These are phyloP conservation scores for Stagonosporopsis rhizophila DNA, from an alignment of 2,329 filamentous ascomycete genomes.

Conservation along the genomic window DNA sequence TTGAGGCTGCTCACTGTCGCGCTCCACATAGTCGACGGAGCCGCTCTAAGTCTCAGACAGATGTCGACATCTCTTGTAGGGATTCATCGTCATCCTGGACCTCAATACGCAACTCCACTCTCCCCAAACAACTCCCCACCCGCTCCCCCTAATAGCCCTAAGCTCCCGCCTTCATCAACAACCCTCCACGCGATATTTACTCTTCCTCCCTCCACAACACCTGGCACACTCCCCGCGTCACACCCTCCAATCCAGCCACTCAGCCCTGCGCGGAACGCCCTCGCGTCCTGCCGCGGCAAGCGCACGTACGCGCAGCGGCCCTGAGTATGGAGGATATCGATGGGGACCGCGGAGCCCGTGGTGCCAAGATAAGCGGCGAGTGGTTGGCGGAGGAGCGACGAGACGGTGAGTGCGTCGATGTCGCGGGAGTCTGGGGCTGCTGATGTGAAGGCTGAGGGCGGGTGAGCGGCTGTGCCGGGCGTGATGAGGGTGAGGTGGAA, in stretches of 20 bases:
- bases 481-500: conserved; percentile 50
- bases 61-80: too few relatives aligned
- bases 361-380: conserved; percentile 74
- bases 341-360: conserved; percentile 69
- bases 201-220: conserved; percentile 19
- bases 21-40: too few relatives aligned
- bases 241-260: conserved; percentile 37
- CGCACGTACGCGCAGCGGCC: conserved; percentile 34
- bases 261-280: conserved; percentile 32
- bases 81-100: too few relatives aligned
- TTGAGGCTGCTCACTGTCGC: neutral
- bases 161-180: conserved; percentile 19
- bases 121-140: conserved; percentile 8
- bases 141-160: conserved; percentile 16
- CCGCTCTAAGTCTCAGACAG: too few relatives aligned
- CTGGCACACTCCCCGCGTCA: conserved; percentile 32
- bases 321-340: conserved; percentile 70
- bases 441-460: conserved; percentile 1
- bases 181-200: conserved; percentile 42
- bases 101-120: conserved; percentile 7
- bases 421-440: neutral
- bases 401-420: conserved; percentile 68
- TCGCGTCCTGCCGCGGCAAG: conserved; percentile 36
- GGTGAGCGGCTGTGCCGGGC: conserved; percentile 12
- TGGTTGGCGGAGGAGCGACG: conserved; percentile 68